Evolutionary conservation across 768 basidiomycete genomes (phyloP), one percentile per base, ranked within the genome.

Genomic region (Auricularia auricula-judae): DNA sequence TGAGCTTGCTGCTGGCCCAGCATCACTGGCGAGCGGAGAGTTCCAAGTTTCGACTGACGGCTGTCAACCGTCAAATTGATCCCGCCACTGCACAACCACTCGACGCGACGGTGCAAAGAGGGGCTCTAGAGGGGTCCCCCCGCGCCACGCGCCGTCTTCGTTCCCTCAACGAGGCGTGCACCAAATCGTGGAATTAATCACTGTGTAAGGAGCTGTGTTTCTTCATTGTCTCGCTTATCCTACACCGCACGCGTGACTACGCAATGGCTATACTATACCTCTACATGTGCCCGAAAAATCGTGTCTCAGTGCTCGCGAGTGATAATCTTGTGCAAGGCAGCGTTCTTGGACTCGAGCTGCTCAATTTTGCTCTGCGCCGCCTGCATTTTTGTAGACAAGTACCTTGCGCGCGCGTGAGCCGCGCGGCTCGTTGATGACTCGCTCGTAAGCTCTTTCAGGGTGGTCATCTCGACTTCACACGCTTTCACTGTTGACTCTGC

Each of bases 381-480:
- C 12, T 79, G 77, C 84, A 98, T 88, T 78, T 90, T 95, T 65
- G 82, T 81, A 68, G 87, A 73, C 62, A 97, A 74, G 72, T 87
- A 89, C 43, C 77, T 80, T 23, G 83, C 84, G 65, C 96, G 81
- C 65, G 81, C 78, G 36, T 76, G 77, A 53, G 85, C 80, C 0
- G 85, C 85, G 16, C 73, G 75, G 67, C 75, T 76, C 65, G 79
- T 71, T 16, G 73, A 77, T 3, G 71, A 72, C 43, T 71, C 80
- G 10, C 79, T 76, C 47, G 84, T 82, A 12, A 94, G 87, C 58
- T 83, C 83, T 61, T 83, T 83, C 21, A 98, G 77, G 8, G 78
- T 78, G 14, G 79, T 71, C 16, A 98, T 79, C 72, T 98, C 94
- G 21, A 82, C 78, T 72, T 97, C 94, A 73, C 86, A 90, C 3